Evolutionary conservation across 2,329 filamentous ascomycete species (phyloP).

Genomic region (Epicoccum sorghinum): DNA sequence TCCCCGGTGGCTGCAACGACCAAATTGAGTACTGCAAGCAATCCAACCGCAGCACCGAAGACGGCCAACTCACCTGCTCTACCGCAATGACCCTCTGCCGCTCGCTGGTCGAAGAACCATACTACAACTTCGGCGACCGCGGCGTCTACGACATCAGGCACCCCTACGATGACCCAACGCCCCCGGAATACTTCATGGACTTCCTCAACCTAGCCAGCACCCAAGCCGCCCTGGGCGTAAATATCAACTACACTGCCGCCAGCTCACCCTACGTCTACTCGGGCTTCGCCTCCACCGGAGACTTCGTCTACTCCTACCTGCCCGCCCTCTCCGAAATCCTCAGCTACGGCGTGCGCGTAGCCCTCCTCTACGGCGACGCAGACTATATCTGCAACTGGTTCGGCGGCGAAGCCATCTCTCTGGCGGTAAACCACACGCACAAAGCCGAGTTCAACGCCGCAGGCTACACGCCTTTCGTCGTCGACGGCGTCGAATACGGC

Average conservation of each 20-base stretch:
- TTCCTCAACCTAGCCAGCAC: slow-evolving; percentile 61
- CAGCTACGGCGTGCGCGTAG: slow-evolving; percentile 61
- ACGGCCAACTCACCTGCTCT: slow-evolving; percentile 45
- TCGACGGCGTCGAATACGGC: slow-evolving; percentile 49
- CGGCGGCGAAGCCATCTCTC: slow-evolving; percentile 75
- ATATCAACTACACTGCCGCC: slow-evolving; percentile 61
- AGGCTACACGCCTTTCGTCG: slow-evolving; percentile 71
- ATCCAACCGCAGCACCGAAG: slow-evolving; percentile 29
- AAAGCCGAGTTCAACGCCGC: slow-evolving; percentile 63
- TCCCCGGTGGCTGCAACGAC: slow-evolving; percentile 59
- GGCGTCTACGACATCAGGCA: slow-evolving; percentile 63
- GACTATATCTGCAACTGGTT: slow-evolving; percentile 68
- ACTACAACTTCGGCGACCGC: slow-evolving; percentile 49
- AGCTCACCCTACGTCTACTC: slow-evolving; percentile 46
- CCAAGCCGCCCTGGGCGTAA: slow-evolving; percentile 56
- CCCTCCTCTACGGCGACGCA: slow-evolving; percentile 63
- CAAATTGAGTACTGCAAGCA: slow-evolving; percentile 55
- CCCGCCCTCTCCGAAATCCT: slow-evolving; percentile 59
- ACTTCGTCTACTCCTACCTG: slow-evolving; percentile 54
- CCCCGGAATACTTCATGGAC: slow-evolving; percentile 56
- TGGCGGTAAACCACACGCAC: slow-evolving; percentile 59
- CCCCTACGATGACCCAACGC: slow-evolving; percentile 58
- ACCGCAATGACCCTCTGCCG: slow-evolving; percentile 50
- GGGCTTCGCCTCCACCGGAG: slow-evolving; percentile 55
- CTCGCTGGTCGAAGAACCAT: slow-evolving; percentile 53